A percentile compares a stretch with the other conserved stretches of the same genome.
Conservation (phyloP, 2,329 filamentous ascomycete species). For the Aspergillus glaucus region DNA sequence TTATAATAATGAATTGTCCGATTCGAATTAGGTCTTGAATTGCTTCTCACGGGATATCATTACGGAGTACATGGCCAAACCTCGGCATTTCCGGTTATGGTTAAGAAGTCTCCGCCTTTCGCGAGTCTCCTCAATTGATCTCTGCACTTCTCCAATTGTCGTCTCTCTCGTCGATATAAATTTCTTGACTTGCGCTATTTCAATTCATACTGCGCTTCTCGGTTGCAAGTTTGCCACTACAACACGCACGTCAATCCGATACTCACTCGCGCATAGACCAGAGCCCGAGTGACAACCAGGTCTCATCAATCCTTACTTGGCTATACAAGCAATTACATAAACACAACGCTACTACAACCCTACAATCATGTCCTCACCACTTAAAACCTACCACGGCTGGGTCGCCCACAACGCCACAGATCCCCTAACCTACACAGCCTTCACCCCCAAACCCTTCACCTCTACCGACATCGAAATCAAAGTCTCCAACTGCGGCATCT, state of each 20-base stretch:
- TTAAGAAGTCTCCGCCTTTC: constrained; percentile 6
- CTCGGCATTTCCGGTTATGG: neutral
- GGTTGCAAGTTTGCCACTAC: too few relatives aligned
- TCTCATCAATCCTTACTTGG: neutral
- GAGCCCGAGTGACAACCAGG: too few relatives aligned
- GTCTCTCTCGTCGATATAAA: too few relatives aligned
- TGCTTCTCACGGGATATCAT: neutral
- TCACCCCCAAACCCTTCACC: constrained; percentile 40
- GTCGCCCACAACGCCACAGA: constrained; percentile 30
- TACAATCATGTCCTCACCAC: constrained; percentile 1
- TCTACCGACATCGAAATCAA: constrained; percentile 62
- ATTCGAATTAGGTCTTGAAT: neutral
- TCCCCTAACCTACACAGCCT: constrained; percentile 28
- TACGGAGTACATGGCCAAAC: neutral
- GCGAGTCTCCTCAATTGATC: neutral
- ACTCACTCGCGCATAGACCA: too few relatives aligned
- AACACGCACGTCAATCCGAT: too few relatives aligned
- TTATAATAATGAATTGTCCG: constrained; percentile 3
- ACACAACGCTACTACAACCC: too few relatives aligned
- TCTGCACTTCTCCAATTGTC: neutral
- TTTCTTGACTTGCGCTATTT: too few relatives aligned
- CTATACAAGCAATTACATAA: too few relatives aligned
- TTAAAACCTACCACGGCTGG: constrained; percentile 35
- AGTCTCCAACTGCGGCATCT: constrained; percentile 61
- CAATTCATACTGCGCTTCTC: too few relatives aligned